These are phyloP conservation scores for Colletotrichum tanaceti DNA, from an alignment of 2,329 filamentous ascomycete genomes.

Conservation along the genomic window DNA sequence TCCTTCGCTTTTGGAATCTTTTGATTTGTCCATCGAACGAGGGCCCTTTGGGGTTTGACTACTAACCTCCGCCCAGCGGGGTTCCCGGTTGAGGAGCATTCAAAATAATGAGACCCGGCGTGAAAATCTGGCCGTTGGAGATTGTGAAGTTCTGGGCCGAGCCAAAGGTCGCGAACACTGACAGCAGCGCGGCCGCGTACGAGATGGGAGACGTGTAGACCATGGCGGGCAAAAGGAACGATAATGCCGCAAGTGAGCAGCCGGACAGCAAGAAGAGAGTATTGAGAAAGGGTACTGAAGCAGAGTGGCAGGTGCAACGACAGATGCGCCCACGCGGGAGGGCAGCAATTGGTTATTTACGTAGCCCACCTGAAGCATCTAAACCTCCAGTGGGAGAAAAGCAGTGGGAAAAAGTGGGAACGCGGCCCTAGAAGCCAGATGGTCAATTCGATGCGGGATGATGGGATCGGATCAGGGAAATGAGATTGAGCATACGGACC, in stretches of 20 bases:
- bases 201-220: constrained; percentile 11
- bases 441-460: constrained; percentile 22
- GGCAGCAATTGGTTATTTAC: constrained; percentile 16
- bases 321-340: constrained; percentile 7
- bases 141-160: constrained; percentile 64
- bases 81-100: constrained; percentile 74
- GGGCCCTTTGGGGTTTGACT: not conserved
- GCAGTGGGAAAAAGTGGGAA: constrained; percentile 35
- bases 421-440: constrained; percentile 23
- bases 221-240: constrained; percentile 18
- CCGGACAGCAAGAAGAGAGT: constrained; percentile 15
- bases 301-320: constrained; percentile 15
- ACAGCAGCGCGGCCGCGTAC: constrained; percentile 43
- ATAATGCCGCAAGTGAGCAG: constrained; percentile 13
- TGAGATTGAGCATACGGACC: constrained; percentile 33
- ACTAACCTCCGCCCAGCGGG: constrained; percentile 71
- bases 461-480: constrained; percentile 30
- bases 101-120: constrained; percentile 74
- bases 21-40: not conserved
- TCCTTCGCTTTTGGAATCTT: not conserved
- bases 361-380: constrained; percentile 35
- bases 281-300: not conserved
- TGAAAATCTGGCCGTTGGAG: constrained; percentile 74
- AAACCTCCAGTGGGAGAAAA: constrained; percentile 22
- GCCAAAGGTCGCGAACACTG: constrained; percentile 44